A percentile compares a stretch with the other conserved stretches of the same genome.
Evolutionary conservation across 306 rosid species (phyloP).

Genomic region (Vicia villosa): DNA sequence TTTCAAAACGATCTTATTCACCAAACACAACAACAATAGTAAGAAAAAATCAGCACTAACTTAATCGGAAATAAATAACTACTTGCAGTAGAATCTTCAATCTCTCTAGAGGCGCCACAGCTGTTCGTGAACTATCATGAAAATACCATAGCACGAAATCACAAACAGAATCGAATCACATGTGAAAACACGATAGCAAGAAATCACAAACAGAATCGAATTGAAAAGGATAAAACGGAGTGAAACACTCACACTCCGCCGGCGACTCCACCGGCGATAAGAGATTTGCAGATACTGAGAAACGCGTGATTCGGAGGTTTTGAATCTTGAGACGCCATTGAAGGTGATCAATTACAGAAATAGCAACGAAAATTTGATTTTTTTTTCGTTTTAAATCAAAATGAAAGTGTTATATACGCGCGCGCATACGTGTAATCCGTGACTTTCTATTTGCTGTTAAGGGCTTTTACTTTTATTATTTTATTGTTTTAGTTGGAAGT

Average conservation of each 20-base stretch:
- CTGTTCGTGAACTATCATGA: constrained; percentile 59
- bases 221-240: too few relatives aligned
- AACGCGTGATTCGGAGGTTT: constrained; percentile 52
- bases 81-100: constrained; percentile 70
- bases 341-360: not conserved
- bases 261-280: constrained; percentile 74
- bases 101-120: constrained; percentile 71
- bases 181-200: too few relatives aligned
- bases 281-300: constrained; percentile 64
- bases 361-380: not conserved
- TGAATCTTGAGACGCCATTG: constrained; percentile 57
- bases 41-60: not conserved
- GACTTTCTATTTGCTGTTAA: not conserved
- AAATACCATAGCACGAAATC: not conserved
- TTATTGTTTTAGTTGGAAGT: not conserved
- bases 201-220: too few relatives aligned
- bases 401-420: not conserved
- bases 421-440: constrained; percentile 25
- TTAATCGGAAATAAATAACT: not conserved
- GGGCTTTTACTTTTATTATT: not conserved
- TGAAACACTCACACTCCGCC: constrained; percentile 60
- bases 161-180: too few relatives aligned
- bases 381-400: not conserved
- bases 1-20: constrained; percentile 30
- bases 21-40: constrained; percentile 1